phyloP scores from a whole-genome alignment of 176 grass and related monocot genomes.

The Musa beccarii region DNA sequence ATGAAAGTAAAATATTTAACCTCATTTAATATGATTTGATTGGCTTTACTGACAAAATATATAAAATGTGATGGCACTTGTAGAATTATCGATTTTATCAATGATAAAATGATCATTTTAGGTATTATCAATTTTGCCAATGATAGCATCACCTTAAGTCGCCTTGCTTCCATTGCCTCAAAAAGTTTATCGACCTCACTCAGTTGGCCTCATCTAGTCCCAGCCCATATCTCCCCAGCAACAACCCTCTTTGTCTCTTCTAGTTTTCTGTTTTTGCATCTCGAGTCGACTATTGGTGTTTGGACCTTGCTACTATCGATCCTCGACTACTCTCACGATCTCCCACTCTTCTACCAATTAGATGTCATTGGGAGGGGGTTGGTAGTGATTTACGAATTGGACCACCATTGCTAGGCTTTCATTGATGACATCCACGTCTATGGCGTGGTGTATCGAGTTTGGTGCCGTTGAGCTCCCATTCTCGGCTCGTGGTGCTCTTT shows the following conservation, averaged over 20 bases:
- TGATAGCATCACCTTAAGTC: too few species aligned
- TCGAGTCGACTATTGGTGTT: not conserved
- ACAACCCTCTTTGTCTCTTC: not conserved
- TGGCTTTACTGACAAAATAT: too few species aligned
- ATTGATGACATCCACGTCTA: conserved; percentile 47
- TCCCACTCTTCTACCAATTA: conserved; percentile 63
- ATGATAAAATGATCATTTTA: too few species aligned
- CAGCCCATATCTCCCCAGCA: conserved; percentile 12
- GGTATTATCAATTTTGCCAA: too few species aligned
- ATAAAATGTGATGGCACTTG: too few species aligned
- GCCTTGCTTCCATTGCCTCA: too few species aligned
- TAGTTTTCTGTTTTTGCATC: conserved; percentile 29
- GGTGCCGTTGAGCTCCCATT: conserved; percentile 31
- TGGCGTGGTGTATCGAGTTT: conserved; percentile 39
- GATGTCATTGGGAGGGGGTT: conserved; percentile 19
- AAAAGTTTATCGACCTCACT: too few species aligned
- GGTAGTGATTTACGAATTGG: not conserved
- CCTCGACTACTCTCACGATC: conserved; percentile 15
- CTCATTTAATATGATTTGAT: too few species aligned
- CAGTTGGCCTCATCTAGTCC: conserved; percentile 21
- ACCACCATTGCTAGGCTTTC: conserved; percentile 54
- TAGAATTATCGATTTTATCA: too few species aligned
- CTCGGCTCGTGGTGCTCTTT: conserved; percentile 48
- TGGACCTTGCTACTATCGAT: conserved; percentile 34
- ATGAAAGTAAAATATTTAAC: too few species aligned